Percentiles rank a stretch among this genome's conserved stretches.
phyloP scores from a whole-genome alignment of 2,329 filamentous ascomycete species.

The Talaromyces amestolkiae region DNA sequence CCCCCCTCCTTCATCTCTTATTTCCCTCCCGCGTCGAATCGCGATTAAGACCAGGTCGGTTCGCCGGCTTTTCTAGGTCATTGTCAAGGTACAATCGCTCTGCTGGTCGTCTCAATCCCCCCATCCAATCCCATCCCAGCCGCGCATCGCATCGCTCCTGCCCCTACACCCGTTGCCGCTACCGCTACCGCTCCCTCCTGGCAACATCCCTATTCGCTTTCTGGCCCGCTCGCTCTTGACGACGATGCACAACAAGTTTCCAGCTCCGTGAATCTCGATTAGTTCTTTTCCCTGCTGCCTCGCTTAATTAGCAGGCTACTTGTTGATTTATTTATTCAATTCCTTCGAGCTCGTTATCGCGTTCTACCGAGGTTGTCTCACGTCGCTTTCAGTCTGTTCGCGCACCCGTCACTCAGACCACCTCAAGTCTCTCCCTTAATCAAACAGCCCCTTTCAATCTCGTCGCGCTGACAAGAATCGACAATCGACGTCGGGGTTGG shows the following conservation, averaged over 20 bases:
- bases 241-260: constrained; percentile 15
- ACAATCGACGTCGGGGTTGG: not conserved
- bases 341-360: not conserved
- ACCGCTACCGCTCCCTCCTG: constrained; percentile 8
- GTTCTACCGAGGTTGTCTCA: constrained; percentile 3
- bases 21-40: constrained; percentile 25
- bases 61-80: constrained; percentile 20
- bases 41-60: constrained; percentile 24
- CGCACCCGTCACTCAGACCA: constrained; percentile 14
- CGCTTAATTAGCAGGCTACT: not conserved
- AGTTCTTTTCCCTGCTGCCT: constrained; percentile 1
- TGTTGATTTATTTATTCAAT: not conserved
- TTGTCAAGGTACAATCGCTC: constrained; percentile 10
- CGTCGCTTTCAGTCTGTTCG: constrained; percentile 11
- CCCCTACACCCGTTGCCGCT: not conserved
- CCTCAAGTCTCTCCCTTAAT: not conserved
- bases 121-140: constrained; percentile 1
- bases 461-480: not conserved
- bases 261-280: constrained; percentile 11
- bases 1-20: constrained; percentile 16
- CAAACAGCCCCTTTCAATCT: constrained; percentile 10
- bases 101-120: not conserved
- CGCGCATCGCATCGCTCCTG: constrained; percentile 11
- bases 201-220: constrained; percentile 1
- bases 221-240: constrained; percentile 10